Conservation (phyloP, 1,284 basidiomycete species). For the Cryptococcus hybrid region DNA sequence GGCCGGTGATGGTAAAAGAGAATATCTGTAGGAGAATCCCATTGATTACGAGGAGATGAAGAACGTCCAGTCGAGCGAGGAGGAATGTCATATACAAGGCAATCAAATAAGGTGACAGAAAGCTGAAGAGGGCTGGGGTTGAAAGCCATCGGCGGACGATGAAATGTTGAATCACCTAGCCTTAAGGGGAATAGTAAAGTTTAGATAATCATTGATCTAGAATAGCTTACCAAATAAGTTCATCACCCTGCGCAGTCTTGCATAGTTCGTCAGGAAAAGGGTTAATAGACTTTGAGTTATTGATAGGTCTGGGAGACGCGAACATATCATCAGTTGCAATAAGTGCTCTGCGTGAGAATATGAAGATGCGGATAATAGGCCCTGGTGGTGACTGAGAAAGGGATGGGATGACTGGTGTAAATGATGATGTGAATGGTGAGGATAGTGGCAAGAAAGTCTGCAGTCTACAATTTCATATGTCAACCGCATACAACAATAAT, state of each 20-base stretch:
- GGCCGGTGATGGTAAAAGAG: constrained; percentile 3
- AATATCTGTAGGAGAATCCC: constrained; percentile 1
- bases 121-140: background rate
- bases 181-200: background rate
- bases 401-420: no score
- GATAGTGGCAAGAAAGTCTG: no score
- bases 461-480: no score
- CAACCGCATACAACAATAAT: no score
- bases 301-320: no score
- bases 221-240: background rate
- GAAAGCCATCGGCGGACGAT: background rate
- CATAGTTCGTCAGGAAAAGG: background rate
- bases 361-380: no score
- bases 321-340: no score
- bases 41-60: background rate
- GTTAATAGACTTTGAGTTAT: no score
- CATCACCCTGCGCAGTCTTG: background rate
- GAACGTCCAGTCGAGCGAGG: background rate
- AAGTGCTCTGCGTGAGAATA: no score
- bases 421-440: no score
- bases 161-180: background rate
- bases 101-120: background rate
- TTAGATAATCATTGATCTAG: background rate
- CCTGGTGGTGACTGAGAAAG: no score
- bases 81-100: no score